A percentile compares a stretch with the other conserved stretches of the same genome.
Conservation (phyloP, 805 yeast genomes). For the Maudiozyma bulderi region DNA sequence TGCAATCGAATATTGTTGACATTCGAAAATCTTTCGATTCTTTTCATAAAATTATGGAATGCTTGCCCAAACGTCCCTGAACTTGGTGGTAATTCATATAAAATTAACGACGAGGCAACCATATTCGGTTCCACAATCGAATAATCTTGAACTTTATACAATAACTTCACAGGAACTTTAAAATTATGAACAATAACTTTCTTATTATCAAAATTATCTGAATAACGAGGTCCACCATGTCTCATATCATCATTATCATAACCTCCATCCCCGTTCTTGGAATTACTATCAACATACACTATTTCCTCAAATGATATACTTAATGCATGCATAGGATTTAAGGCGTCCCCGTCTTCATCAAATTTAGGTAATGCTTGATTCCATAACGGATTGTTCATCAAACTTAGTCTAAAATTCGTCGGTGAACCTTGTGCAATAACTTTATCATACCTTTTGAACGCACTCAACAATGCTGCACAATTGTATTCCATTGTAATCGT, state of each 20-base stretch:
- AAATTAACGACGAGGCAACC: conserved; percentile 43
- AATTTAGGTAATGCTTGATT: background rate
- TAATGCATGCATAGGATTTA: conserved; percentile 21
- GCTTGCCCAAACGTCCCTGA: conserved; percentile 30
- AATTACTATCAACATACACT: conserved; percentile 10
- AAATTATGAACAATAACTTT: conserved; percentile 51
- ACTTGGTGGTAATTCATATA: conserved; percentile 35
- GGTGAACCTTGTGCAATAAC: conserved; percentile 22
- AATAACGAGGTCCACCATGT: conserved; percentile 2
- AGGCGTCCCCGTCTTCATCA: conserved; percentile 2
- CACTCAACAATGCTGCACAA: conserved; percentile 25
- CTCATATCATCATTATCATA: background rate
- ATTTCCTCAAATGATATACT: conserved; percentile 26
- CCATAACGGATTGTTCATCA: conserved; percentile 25
- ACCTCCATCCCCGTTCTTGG: conserved; percentile 4
- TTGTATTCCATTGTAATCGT: conserved; percentile 27
- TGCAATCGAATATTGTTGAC: conserved; percentile 41
- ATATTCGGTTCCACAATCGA: conserved; percentile 55
- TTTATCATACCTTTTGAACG: conserved; percentile 24
- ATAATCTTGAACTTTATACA: conserved; percentile 45
- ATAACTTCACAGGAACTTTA: conserved; percentile 59
- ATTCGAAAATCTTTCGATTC: conserved; percentile 58
- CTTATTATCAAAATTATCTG: conserved; percentile 4
- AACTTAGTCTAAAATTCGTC: conserved; percentile 21
- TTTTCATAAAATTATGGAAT: conserved; percentile 43